Conservation (phyloP, 768 basidiomycete genomes). For the Boletus rubescentipes region DNA sequence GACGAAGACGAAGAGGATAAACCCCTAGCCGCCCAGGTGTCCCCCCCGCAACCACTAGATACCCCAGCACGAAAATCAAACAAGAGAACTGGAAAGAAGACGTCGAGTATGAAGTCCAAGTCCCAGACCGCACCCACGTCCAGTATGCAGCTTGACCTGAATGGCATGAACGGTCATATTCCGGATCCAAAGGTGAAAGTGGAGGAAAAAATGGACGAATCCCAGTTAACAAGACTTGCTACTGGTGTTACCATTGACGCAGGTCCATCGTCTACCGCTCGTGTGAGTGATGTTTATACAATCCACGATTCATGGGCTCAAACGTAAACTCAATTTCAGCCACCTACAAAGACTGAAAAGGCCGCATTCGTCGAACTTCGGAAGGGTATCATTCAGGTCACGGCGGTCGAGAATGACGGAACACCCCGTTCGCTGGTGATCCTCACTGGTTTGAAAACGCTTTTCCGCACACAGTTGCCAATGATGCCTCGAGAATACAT, state of each 20-base stretch:
- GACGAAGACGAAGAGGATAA: slow-evolving; percentile 59
- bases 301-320: not conserved
- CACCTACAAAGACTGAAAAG: slow-evolving; percentile 65
- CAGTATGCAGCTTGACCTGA: slow-evolving; percentile 39
- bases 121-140: slow-evolving; percentile 53
- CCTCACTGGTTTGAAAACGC: slow-evolving; percentile 91
- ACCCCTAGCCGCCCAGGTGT: slow-evolving; percentile 53
- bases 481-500: slow-evolving; percentile 99
- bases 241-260: slow-evolving; percentile 81
- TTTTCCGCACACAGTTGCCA: slow-evolving; percentile 95
- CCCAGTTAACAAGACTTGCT: slow-evolving; percentile 71
- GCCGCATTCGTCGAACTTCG: slow-evolving; percentile 78
- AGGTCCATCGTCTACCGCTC: slow-evolving; percentile 43
- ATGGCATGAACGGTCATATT: slow-evolving; percentile 45
- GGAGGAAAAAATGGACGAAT: slow-evolving; percentile 79
- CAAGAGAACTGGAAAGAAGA: slow-evolving; percentile 54
- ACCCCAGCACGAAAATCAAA: slow-evolving; percentile 32
- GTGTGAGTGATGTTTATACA: slow-evolving; percentile 37
- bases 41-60: slow-evolving; percentile 29
- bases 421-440: slow-evolving; percentile 77
- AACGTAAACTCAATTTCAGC: slow-evolving; percentile 35
- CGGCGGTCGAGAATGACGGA: slow-evolving; percentile 81
- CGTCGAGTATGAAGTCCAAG: slow-evolving; percentile 57
- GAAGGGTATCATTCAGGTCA: slow-evolving; percentile 78
- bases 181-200: slow-evolving; percentile 58